Evolutionary conservation across 495 filamentous ascomycete species (phyloP).

Genomic region (Penicillium angulare): DNA sequence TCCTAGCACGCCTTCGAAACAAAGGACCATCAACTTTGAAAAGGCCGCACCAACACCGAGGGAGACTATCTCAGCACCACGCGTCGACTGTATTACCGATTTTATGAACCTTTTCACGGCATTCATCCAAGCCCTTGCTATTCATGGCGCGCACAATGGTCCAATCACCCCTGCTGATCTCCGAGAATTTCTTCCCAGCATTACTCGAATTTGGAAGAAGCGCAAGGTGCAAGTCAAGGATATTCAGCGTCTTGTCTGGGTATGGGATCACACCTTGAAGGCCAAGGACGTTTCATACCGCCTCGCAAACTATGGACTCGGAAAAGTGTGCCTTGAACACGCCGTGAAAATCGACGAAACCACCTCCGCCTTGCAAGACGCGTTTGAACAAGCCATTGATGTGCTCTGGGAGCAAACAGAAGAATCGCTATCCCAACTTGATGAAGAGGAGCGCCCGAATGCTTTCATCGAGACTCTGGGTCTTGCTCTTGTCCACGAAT

Average conservation of each 20-base stretch:
- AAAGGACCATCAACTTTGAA: constrained; percentile 25
- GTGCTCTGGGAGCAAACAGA: constrained; percentile 39
- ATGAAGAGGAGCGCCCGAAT: constrained; percentile 22
- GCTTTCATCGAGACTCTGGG: constrained; percentile 34
- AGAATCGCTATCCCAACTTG: constrained; percentile 25
- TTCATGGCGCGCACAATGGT: constrained; percentile 45
- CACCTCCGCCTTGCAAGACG: constrained; percentile 29
- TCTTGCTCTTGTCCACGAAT: constrained; percentile 38
- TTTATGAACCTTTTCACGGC: constrained; percentile 37
- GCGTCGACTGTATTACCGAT: constrained; percentile 33
- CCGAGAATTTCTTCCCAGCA: constrained; percentile 37
- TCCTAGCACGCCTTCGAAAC: constrained; percentile 33
- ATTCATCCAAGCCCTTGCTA: constrained; percentile 39
- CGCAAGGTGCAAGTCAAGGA: constrained; percentile 46
- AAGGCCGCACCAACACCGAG: constrained; percentile 6
- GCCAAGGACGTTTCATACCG: constrained; percentile 27
- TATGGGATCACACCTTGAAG: constrained; percentile 33
- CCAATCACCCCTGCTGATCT: constrained; percentile 36
- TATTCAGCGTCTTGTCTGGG: constrained; percentile 43
- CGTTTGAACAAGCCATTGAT: constrained; percentile 38
- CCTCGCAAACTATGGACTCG: constrained; percentile 45
- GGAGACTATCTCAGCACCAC: constrained; percentile 20
- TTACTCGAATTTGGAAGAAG: constrained; percentile 47
- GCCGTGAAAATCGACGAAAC: constrained; percentile 26
- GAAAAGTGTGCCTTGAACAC: constrained; percentile 36